Conservation (phyloP, 2,329 filamentous ascomycete genomes). For the Achaetomium macrosporum region DNA sequence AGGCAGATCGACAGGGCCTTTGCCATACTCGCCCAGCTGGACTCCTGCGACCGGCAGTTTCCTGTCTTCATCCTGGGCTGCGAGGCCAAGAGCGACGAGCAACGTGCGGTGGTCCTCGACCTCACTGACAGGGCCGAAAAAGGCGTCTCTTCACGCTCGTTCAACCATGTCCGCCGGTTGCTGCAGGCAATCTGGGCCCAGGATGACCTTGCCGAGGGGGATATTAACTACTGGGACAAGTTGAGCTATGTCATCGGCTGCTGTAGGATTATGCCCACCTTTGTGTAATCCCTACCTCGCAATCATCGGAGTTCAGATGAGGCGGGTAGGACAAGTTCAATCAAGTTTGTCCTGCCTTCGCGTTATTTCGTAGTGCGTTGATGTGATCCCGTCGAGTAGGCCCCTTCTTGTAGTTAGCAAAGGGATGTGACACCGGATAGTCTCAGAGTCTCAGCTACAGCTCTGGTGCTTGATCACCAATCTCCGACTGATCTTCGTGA, state of each 20-base stretch:
- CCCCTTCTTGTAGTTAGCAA: too few species aligned
- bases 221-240: conserved; percentile 12
- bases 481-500: too few species aligned
- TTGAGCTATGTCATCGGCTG: conserved; percentile 17
- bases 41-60: conserved; percentile 25
- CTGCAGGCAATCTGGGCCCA: conserved; percentile 32
- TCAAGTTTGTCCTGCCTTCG: too few species aligned
- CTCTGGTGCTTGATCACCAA: too few species aligned
- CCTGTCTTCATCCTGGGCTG: conserved; percentile 26
- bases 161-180: conserved; percentile 21
- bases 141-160: conserved; percentile 16
- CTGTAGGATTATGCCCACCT: conserved; percentile 18
- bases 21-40: conserved; percentile 18
- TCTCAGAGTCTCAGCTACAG: too few species aligned
- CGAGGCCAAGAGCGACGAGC: conserved; percentile 26
- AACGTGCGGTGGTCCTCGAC: conserved; percentile 24
- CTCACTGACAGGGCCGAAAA: conserved; percentile 27
- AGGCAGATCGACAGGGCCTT: conserved; percentile 26
- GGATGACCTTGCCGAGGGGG: conserved; percentile 27
- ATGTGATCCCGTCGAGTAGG: too few species aligned
- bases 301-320: too few species aligned
- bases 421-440: too few species aligned
- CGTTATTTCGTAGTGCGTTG: too few species aligned
- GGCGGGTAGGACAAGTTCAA: too few species aligned
- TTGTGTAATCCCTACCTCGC: too few species aligned